These are phyloP conservation scores for Apiotrichum domesticum DNA, from an alignment of 1,284 basidiomycete species.

Conservation along the genomic window DNA sequence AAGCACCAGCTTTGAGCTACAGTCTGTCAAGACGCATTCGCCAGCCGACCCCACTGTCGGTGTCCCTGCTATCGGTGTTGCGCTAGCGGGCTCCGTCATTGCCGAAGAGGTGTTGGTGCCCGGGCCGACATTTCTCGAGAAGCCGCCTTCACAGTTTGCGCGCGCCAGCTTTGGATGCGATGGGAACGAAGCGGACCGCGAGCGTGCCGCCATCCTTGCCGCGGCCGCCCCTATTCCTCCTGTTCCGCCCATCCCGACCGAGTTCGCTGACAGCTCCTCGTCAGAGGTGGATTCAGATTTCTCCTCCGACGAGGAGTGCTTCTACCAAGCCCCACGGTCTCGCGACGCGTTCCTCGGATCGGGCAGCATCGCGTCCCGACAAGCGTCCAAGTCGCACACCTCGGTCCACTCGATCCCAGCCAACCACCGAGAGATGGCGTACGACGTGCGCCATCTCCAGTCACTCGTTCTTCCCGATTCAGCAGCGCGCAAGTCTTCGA, in stretches of 20 bases:
- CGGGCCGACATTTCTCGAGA: background rate
- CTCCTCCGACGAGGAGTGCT: background rate
- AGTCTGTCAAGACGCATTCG: background rate
- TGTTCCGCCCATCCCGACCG: too few species aligned
- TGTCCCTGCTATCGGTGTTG: background rate
- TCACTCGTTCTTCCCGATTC: background rate
- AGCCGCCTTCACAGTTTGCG: background rate
- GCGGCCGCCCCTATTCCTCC: too few species aligned
- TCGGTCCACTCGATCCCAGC: background rate
- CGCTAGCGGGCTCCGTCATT: background rate
- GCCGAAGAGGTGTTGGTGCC: background rate
- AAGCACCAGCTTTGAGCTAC: background rate
- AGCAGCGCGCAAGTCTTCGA: background rate
- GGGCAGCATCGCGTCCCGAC: background rate
- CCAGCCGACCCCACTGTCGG: background rate
- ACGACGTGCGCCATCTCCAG: background rate
- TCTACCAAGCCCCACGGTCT: background rate
- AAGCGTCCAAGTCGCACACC: background rate
- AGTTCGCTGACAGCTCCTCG: too few species aligned
- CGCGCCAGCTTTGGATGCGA: slow-evolving; percentile 1
- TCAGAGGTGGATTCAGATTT: too few species aligned
- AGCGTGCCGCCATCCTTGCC: background rate
- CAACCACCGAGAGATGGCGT: background rate
- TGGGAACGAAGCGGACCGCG: background rate
- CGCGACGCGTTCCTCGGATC: background rate